Evolutionary conservation across 441 rosid genomes (phyloP), one percentile per base, ranked within the genome.

Genomic region (Dalechampia spathulata): DNA sequence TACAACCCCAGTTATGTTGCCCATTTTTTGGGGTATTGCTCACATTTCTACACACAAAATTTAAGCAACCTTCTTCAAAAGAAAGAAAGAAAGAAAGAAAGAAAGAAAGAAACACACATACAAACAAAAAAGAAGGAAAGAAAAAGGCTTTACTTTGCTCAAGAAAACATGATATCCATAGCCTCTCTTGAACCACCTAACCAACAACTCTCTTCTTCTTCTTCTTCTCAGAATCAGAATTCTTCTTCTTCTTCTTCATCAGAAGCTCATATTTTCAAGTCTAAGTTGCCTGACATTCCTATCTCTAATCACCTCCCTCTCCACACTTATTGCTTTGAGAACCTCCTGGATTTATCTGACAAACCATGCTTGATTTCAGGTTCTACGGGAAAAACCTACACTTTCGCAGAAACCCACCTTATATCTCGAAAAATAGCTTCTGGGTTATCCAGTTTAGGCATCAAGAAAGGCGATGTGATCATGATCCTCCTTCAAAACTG

Each of bases 401-500:
- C 83, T 1, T 86, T 73, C 30, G 61, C 81, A 8, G 83, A 90
- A 32, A 76, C 92, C 1, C 72, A 78, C 47, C 79, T 75, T 47
- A 59, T 69, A 15, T 71, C 70, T 19, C 78, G 61, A 15, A 79
- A 65, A 60, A 68, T 73, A 5, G 93, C 95, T 0, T 65, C 87
- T 1, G 97, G 97, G 2, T 61, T 90, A 2, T 38, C 72, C 39
- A 75, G 57, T 2, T 41, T 85, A 7, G 91, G 95, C 26, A 60
- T 90, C 19, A 62, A 60, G 26, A 73, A 78, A 51, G 95, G 93
- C 11, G 95, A 84, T 50, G 97, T 83, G 23, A 76, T 90, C 71
- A 90, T 90, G 97, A 65, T 83, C 58, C 78, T 86, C 41, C 93
- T 90, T 41, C 97, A 76, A 19, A 90, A 86, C 75, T 79, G 81